Conservation (phyloP, 352 stramenopile genomes). For the Lagenidium giganteum region DNA sequence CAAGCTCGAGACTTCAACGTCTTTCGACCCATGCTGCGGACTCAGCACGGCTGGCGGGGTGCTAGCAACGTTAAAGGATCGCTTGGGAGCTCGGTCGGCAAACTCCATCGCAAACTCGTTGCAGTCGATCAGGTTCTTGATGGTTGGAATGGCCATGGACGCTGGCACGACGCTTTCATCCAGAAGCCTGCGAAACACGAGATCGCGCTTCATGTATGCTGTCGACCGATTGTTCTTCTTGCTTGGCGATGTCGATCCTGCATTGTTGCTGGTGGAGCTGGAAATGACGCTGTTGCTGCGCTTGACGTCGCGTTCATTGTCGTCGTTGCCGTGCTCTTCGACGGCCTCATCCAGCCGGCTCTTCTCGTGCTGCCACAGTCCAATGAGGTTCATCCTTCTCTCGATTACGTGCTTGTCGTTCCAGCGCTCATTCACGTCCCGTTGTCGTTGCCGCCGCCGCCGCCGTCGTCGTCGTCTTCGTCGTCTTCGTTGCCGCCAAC, state of each 20-base stretch:
- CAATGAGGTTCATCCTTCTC: conserved; percentile 38
- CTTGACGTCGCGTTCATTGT: neutral
- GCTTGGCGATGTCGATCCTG: neutral
- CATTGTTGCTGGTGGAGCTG: neutral
- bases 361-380: conserved; percentile 52
- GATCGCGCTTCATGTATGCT: conserved; percentile 4
- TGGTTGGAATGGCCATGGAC: neutral
- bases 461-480: too few relatives aligned
- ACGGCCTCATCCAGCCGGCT: conserved; percentile 22
- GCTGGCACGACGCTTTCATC: conserved; percentile 27
- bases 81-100: conserved; percentile 30
- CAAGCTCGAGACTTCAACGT: too few relatives aligned
- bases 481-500: too few relatives aligned
- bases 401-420: neutral
- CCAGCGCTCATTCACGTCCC: neutral
- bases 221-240: conserved; percentile 15
- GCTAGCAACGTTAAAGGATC: conserved; percentile 3
- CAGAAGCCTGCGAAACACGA: conserved; percentile 29
- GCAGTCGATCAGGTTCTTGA: conserved; percentile 17
- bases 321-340: conserved; percentile 1
- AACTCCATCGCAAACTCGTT: conserved; percentile 73
- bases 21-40: too few relatives aligned
- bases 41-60: too few relatives aligned
- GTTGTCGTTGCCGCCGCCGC: too few relatives aligned
- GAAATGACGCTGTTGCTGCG: conserved; percentile 5